Conservation (phyloP, 371 early-diverging fungal species). For the Lichtheimia ornata region DNA sequence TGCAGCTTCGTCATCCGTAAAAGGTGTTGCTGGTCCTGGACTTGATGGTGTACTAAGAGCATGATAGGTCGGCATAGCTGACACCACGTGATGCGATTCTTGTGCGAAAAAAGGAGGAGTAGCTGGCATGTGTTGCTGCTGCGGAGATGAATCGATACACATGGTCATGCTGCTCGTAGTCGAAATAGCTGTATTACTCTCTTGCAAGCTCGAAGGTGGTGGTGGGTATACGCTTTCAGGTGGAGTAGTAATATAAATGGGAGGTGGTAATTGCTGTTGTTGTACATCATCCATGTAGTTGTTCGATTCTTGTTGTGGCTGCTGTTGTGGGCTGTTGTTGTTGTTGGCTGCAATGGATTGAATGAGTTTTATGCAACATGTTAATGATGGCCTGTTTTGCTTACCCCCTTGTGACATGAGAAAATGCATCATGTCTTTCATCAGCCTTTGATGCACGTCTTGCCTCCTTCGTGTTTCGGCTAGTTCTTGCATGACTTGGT, state of each 20-base stretch:
- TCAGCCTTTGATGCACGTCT: slow-evolving; percentile 53
- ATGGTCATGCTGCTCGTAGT: too few species aligned
- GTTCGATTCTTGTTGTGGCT: neutral
- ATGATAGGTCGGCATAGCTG: neutral
- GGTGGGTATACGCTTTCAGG: too few species aligned
- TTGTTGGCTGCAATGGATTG: too few species aligned
- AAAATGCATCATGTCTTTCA: slow-evolving; percentile 44
- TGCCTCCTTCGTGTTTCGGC: slow-evolving; percentile 63
- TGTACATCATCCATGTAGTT: too few species aligned
- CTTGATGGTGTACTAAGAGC: slow-evolving; percentile 26
- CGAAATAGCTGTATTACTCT: neutral
- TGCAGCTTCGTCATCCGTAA: slow-evolving; percentile 24
- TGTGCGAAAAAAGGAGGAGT: neutral
- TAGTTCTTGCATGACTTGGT: slow-evolving; percentile 65
- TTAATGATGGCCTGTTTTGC: too few species aligned
- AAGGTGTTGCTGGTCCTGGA: slow-evolving; percentile 21
- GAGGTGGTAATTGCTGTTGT: neutral
- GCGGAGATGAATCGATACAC: neutral
- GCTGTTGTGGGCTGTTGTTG: neutral
- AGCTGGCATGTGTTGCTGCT: neutral
- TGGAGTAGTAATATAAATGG: too few species aligned
- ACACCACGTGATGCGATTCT: neutral
- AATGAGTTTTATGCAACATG: too few species aligned
- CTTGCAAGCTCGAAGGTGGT: too few species aligned
- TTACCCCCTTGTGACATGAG: too few species aligned